Base-by-base conservation (phyloP, 2,329 filamentous ascomycete species). In the Talaromyces amestolkiae region DNA sequence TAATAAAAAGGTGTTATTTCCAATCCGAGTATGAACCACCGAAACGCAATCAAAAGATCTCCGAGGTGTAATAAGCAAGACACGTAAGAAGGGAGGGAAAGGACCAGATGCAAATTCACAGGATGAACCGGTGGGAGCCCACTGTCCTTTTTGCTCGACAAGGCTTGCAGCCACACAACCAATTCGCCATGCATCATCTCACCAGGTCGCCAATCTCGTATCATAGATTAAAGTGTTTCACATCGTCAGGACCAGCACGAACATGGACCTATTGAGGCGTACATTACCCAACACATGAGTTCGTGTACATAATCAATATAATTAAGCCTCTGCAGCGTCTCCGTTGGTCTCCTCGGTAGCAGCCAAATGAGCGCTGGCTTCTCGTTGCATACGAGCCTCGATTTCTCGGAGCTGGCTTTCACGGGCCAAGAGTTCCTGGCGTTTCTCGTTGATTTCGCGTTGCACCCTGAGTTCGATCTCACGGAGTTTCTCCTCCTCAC, bases 401-500 rank as follows among this genome's bases (percentile, higher is more conserved):
- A 99, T 97, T 85, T 99, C 95, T 82, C 95, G 94, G 74, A 99
- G 88, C 84, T 99, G 95, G 76, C 93, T 97, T 84, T 99, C 95
- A 80, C 95, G 93, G 70, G 95, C 95, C 81, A 99, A 80, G 68
- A 99, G 87, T 82, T 99, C 95, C 84, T 99, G 95, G 83, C 95
- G 90, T 88, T 99, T 99, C 87, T 98, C 95, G 83, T 97, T 97
- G 85, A 99, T 99, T 83, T 99, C 95, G 78, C 95, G 92, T 84
- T 99, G 95, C 69, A 99, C 95, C 89, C 99, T 99, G 84, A 97
- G 86, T 80, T 99, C 95, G 78, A 99, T 98, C 84, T 99, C 95
- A 80, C 95, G 92, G 70, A 99, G 90, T 86, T 99, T 99, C 90
- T 99, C 95, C 84, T 99, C 95, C 82, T 99, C 95, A 76, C 95